phyloP scores from a whole-genome alignment of 352 stramenopile species.

The Pythium dissotocum region DNA sequence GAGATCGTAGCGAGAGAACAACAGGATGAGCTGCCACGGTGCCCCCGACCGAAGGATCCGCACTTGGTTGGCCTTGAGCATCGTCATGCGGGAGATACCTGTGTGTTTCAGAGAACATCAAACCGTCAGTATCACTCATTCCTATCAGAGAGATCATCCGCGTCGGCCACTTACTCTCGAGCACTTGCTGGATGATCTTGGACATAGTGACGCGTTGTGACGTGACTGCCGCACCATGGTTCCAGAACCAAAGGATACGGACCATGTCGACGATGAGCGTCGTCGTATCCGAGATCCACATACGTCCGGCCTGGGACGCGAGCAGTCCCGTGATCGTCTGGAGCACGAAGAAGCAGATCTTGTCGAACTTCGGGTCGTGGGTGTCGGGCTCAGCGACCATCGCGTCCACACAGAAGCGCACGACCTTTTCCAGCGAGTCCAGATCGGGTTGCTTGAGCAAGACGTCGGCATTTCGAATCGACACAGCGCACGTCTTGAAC shows the following conservation, averaged over 20 bases:
- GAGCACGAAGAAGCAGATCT: conserved; percentile 65
- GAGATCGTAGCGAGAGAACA: conserved; percentile 73
- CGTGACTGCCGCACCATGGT: conserved; percentile 34
- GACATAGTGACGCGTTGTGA: conserved; percentile 48
- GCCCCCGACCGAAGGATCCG: conserved; percentile 50
- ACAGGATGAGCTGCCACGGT: conserved; percentile 66
- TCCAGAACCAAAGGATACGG: conserved; percentile 77
- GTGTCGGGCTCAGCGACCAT: conserved; percentile 44
- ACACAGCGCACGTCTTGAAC: conserved; percentile 68
- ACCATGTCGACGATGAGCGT: conserved; percentile 74
- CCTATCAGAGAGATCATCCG: not conserved
- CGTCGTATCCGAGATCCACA: conserved; percentile 60
- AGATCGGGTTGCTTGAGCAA: conserved; percentile 53
- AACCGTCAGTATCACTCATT: conserved; percentile 1
- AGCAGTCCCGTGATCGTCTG: conserved; percentile 73
- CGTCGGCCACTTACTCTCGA: conserved; percentile 56
- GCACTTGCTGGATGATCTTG: conserved; percentile 70
- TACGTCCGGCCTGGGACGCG: conserved; percentile 48
- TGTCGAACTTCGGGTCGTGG: conserved; percentile 35
- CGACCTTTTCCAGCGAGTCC: conserved; percentile 56
- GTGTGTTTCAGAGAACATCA: not conserved
- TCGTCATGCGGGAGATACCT: conserved; percentile 64
- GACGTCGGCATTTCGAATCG: conserved; percentile 49
- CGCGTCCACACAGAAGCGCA: conserved; percentile 67
- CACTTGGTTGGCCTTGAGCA: conserved; percentile 61